Evolutionary conservation across 495 filamentous ascomycete species (phyloP).

Genomic region (Annulohypoxylon nitens): DNA sequence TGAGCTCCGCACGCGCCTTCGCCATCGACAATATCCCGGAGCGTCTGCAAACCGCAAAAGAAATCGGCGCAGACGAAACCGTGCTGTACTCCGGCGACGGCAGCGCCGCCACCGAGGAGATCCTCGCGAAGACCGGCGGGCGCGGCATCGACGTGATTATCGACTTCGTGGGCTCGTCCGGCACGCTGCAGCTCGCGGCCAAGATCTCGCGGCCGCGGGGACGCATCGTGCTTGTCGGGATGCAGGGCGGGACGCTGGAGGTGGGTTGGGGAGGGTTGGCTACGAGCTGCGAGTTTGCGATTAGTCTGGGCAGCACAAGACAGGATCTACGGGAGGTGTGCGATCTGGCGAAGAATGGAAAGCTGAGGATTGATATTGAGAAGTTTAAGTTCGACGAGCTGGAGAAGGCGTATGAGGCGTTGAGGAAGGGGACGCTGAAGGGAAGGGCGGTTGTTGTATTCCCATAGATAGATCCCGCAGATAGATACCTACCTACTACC

Average conservation of each 20-base stretch:
- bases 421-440: conserved; percentile 17
- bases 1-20: conserved; percentile 24
- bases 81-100: conserved; percentile 62
- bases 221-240: conserved; percentile 29
- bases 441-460: conserved; percentile 35
- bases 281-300: conserved; percentile 33
- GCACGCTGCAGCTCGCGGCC: conserved; percentile 19
- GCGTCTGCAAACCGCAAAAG: conserved; percentile 13
- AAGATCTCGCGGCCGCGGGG: conserved; percentile 28
- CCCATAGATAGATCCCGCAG: conserved; percentile 3
- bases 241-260: conserved; percentile 28
- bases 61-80: conserved; percentile 66
- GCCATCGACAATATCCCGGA: conserved; percentile 21
- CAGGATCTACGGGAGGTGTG: conserved; percentile 36
- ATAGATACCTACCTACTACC: no score
- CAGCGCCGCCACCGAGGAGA: not conserved
- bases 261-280: conserved; percentile 31
- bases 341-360: conserved; percentile 19
- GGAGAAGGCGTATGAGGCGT: conserved; percentile 24
- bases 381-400: conserved; percentile 22
- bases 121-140: conserved; percentile 58
- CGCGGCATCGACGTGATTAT: conserved; percentile 90
- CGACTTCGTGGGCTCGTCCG: conserved; percentile 79
- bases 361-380: conserved; percentile 26
- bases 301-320: conserved; percentile 30